A percentile compares a stretch with the other conserved stretches of the same genome.
phyloP scores from a whole-genome alignment of 441 rosid species.

The Pelargonium cotyledonis region DNA sequence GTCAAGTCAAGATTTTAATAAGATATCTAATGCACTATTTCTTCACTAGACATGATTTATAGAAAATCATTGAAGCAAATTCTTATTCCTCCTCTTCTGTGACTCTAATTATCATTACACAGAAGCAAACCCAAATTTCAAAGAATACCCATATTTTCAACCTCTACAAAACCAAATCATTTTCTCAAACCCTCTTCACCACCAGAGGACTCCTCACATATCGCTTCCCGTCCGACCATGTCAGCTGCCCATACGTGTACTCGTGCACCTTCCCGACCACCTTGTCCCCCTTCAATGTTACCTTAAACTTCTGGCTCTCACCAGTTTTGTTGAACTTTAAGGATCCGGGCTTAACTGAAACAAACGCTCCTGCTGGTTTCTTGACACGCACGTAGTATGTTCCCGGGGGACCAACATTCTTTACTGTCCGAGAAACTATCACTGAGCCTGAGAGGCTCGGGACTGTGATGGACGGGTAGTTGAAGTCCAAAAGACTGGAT shows the following conservation, averaged over 20 bases:
- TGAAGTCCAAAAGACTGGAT: constrained; percentile 39
- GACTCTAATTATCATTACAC: too few relatives aligned
- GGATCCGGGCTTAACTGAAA: constrained; percentile 30
- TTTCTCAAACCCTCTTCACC: constrained; percentile 18
- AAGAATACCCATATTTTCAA: too few relatives aligned
- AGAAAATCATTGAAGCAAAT: too few relatives aligned
- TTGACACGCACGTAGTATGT: constrained; percentile 28
- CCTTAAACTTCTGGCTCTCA: constrained; percentile 41
- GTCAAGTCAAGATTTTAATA: too few relatives aligned
- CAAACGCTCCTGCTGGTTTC: constrained; percentile 30
- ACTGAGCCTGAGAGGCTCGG: constrained; percentile 19
- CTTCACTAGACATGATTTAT: too few relatives aligned
- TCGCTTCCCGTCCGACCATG: constrained; percentile 47
- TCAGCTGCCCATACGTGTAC: constrained; percentile 40
- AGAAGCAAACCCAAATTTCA: too few relatives aligned
- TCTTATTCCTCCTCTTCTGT: too few relatives aligned
- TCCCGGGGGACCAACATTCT: constrained; percentile 49
- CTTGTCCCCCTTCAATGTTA: constrained; percentile 23
- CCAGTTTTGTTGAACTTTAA: constrained; percentile 31
- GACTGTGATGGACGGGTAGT: constrained; percentile 67
- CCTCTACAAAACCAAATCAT: too few relatives aligned
- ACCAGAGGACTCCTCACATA: constrained; percentile 46
- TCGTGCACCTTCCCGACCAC: constrained; percentile 1
- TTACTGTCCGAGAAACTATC: constrained; percentile 31
- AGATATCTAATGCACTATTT: too few relatives aligned